Evolutionary conservation across 345 rosid species (phyloP), one percentile per base, ranked within the genome.

Genomic region (Camelina sativa): DNA sequence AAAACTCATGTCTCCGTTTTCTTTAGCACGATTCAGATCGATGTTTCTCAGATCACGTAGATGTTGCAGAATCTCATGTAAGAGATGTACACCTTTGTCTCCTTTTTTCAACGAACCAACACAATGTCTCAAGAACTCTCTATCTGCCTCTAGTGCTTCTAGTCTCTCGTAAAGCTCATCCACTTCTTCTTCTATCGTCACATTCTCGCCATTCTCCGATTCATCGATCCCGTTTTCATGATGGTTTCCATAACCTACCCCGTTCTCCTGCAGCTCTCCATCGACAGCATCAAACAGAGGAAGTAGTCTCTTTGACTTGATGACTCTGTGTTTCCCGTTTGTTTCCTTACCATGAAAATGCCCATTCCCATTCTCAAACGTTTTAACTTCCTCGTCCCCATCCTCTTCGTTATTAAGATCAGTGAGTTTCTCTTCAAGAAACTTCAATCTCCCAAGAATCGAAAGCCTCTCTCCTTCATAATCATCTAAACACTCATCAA

Each of bases 111-210:
- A 76, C n/a, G 99, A 95, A 35, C 88, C 82, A 37, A 92, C 71
- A 70, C 98, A 89, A 77, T 92, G 98, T 56, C 83, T 87, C 46
- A 96, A 83, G 74, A 96, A 96, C 77, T 96, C 98, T 72, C 97
- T 85, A 71, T 96, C 98, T 11, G 96, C 95, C 53, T 96, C 99
- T 0, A 96, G 79, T 17, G 96, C 96, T 78, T 88, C 97, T 60
- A 96, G 82, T 76, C 98, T 89, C 72, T 88, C 97, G 12, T 92
- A 88, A 8, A 96, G 87, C 67, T 87, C 89, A 67, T 96, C 93
- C 48, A 92, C 89, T 62, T 88, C 98, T 51, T 89, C 99, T 76
- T 88, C 98, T 0, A 89, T 65, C 0, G 84, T 76, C 1, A 71
- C 61, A 1, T 11, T 62, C 66, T 56, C 87, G 34, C 54, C 73